These are phyloP conservation scores for Corynascus novoguineensis DNA, from an alignment of 495 filamentous ascomycete genomes.

Conservation along the genomic window DNA sequence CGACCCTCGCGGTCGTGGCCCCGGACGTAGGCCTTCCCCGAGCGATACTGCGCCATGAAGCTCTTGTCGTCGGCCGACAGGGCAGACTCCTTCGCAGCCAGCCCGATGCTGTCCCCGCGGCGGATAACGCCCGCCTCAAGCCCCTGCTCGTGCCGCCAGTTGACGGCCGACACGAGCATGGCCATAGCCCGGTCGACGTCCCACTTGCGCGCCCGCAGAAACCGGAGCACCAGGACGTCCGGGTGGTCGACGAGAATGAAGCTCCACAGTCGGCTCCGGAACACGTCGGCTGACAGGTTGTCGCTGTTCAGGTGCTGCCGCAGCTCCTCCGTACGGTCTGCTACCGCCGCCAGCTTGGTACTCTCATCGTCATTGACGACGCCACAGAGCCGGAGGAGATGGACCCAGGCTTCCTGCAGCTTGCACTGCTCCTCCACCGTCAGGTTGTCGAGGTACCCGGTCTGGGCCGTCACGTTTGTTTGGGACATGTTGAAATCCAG, in stretches of 20 bases:
- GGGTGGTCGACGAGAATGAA: slow-evolving; percentile 12
- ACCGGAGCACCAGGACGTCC: slow-evolving; percentile 6
- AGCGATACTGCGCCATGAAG: slow-evolving; percentile 13
- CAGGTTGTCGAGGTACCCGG: slow-evolving; percentile 17
- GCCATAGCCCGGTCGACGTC: slow-evolving; percentile 7
- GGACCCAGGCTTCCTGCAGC: slow-evolving; percentile 22
- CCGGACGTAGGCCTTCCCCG: slow-evolving; percentile 12
- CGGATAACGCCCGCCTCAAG: slow-evolving; percentile 5
- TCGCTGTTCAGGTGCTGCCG: slow-evolving; percentile 6
- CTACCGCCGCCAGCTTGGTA: not conserved
- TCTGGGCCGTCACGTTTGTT: not conserved
- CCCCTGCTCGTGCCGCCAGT: slow-evolving; percentile 10
- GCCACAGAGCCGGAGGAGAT: slow-evolving; percentile 23
- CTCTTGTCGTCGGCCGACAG: slow-evolving; percentile 5
- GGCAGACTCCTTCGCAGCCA: not conserved
- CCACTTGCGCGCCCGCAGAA: slow-evolving; percentile 9
- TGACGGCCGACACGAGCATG: slow-evolving; percentile 6
- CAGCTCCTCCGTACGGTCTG: not conserved
- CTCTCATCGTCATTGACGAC: slow-evolving; percentile 8
- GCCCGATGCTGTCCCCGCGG: slow-evolving; percentile 1
- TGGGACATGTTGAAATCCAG: not conserved
- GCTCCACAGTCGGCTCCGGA: slow-evolving; percentile 10
- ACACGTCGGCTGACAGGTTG: not conserved
- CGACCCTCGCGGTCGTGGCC: slow-evolving; percentile 3
- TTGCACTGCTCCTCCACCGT: slow-evolving; percentile 17